Base-by-base conservation (phyloP, 2,329 filamentous ascomycete species). In the Apiospora arundinis region DNA sequence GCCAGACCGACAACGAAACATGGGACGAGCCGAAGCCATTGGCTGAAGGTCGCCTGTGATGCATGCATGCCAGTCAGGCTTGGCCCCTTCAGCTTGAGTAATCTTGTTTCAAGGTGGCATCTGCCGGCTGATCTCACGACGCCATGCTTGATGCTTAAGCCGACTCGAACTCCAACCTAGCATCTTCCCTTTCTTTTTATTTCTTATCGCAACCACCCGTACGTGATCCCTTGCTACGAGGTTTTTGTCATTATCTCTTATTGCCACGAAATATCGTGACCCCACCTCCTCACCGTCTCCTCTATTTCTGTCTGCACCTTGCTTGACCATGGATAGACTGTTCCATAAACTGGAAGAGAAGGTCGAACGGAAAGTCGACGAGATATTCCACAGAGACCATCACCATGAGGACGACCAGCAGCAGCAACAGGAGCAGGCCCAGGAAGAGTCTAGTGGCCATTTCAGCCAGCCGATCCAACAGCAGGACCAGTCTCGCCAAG, bases 291-390 rank as follows among this genome's bases (percentile, higher is more conserved):
- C 56, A 40, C 56, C 32, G 1, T 2, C 56, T n/a, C 32, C 16
- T 63, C 56, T 23, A 63, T 63, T 63, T 18, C 21, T 40, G n/a
- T 40, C 56, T n/a, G 40, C 32, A n/a, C 21, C 56, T 65, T 67
- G 71, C 56, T 65, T 67, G 71, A 77, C 70, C 69, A 85, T 84
- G 83, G 80, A 81, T 69, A 75, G 76, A 70, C 74, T 88, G 73
- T 81, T 86, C 72, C 82, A 81, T 70, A 85, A 86, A 76, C 80
- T 86, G 70, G 84, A 85, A 74, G 76, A 81, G 56, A 81, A 78
- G 75, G 75, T 85, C 70, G 82, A 84, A 73, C 75, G 80, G 60
- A 80, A 78, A 72, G 74, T 87, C 70, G 81, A 85, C 63, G 80
- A 82, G 52, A 74, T 81, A 70, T 77, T 84, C 48, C 81, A 80